A percentile compares a stretch with the other conserved stretches of the same genome.
Conservation (phyloP, 495 filamentous ascomycete genomes). For the Clohesyomyces aquaticus region DNA sequence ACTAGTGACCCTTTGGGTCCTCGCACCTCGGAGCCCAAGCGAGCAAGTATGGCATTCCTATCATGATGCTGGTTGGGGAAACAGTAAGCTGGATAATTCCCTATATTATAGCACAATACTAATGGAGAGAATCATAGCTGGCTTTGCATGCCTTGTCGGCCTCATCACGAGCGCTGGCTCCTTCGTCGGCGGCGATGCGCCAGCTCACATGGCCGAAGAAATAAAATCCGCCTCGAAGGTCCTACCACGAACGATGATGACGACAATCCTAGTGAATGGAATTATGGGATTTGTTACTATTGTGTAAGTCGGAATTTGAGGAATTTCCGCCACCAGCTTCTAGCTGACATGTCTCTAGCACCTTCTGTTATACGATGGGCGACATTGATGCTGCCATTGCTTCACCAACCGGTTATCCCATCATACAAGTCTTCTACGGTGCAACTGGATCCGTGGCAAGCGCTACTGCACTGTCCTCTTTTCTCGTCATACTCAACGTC, state of each 20-base stretch:
- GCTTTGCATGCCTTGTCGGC: constrained; percentile 39
- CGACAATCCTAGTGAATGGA: constrained; percentile 24
- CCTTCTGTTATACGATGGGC: constrained; percentile 29
- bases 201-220: constrained; percentile 40
- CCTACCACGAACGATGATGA: constrained; percentile 33
- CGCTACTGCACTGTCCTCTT: constrained; percentile 11
- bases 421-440: constrained; percentile 38
- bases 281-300: constrained; percentile 34
- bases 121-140: constrained; percentile 33
- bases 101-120: constrained; percentile 19
- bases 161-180: constrained; percentile 25
- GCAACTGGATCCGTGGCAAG: constrained; percentile 31
- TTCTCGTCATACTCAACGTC: constrained; percentile 47
- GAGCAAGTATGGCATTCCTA: constrained; percentile 57
- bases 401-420: constrained; percentile 34
- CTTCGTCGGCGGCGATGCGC: constrained; percentile 39
- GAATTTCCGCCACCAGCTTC: neutral
- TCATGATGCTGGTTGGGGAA: constrained; percentile 60
- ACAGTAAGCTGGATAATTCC: constrained; percentile 21
- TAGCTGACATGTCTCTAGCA: neutral
- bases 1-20: constrained; percentile 31
- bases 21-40: constrained; percentile 46
- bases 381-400: constrained; percentile 19
- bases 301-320: constrained; percentile 8
- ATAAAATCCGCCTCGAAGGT: constrained; percentile 29